Conservation (phyloP, 257 asterid species). For the Oldenlandia corymbosa region DNA sequence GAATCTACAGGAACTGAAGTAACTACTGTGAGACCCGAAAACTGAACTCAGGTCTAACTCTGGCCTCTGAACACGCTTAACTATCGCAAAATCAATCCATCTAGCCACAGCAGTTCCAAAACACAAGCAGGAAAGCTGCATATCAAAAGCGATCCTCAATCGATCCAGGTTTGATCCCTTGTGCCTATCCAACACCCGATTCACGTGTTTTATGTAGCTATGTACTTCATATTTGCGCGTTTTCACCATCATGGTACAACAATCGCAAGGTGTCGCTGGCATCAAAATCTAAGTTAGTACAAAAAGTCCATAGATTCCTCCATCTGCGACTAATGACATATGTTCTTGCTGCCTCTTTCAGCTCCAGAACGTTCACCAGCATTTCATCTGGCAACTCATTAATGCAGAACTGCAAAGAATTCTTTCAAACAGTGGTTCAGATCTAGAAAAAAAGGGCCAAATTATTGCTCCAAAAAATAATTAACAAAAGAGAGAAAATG, state of each 20-base stretch:
- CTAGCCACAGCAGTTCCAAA: not conserved
- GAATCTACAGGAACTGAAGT: not conserved
- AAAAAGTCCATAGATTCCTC: not conserved
- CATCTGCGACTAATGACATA: not conserved
- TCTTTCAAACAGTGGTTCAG: too few relatives aligned
- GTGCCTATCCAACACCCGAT: not conserved
- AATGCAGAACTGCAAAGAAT: too few relatives aligned
- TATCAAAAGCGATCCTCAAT: slow-evolving; percentile 2
- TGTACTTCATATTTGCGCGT: not conserved
- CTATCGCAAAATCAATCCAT: slow-evolving; percentile 5
- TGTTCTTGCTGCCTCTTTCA: slow-evolving; percentile 3
- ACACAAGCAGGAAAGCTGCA: too few relatives aligned
- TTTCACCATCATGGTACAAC: not conserved
- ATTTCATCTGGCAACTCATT: not conserved
- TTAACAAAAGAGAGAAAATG: too few relatives aligned
- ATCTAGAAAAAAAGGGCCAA: too few relatives aligned
- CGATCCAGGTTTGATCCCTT: not conserved
- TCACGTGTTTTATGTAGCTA: not conserved
- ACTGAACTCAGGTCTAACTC: not conserved
- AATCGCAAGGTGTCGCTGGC: not conserved
- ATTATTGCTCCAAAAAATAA: too few relatives aligned
- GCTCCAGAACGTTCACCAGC: not conserved
- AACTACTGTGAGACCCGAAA: not conserved
- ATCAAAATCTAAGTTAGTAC: not conserved
- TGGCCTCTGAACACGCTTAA: not conserved